Evolutionary conservation across 73 alveolate species (phyloP).

Genomic region (Paramecium caudatum): DNA sequence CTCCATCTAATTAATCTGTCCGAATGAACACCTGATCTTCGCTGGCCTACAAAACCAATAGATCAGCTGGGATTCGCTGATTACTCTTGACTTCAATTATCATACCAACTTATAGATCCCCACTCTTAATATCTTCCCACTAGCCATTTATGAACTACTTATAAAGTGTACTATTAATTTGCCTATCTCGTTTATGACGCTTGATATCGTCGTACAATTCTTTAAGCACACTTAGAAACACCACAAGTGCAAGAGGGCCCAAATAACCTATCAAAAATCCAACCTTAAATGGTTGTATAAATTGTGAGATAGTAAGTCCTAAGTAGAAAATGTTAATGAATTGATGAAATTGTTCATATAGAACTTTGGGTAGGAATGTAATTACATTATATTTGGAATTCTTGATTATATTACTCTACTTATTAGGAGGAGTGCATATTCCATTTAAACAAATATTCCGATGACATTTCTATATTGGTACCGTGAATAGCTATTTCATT

Average conservation of each 20-base stretch:
- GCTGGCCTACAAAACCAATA: slow-evolving; percentile 70
- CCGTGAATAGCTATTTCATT: not conserved
- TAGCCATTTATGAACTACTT: slow-evolving; percentile 74
- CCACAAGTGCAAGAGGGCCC: slow-evolving; percentile 82
- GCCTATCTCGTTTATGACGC: slow-evolving; percentile 81
- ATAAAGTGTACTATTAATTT: slow-evolving; percentile 77
- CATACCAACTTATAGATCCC: slow-evolving; percentile 82
- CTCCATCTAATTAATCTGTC: slow-evolving; percentile 97
- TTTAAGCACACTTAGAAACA: slow-evolving; percentile 83
- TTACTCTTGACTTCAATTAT: slow-evolving; percentile 84
- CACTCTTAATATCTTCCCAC: slow-evolving; percentile 72
- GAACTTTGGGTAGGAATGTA: slow-evolving; percentile 91
- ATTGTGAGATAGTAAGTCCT: slow-evolving; percentile 89
- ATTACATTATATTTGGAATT: slow-evolving; percentile 87
- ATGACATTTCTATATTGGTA: slow-evolving; percentile 53
- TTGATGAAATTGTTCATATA: slow-evolving; percentile 89
- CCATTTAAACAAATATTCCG: slow-evolving; percentile 60
- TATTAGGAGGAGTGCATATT: slow-evolving; percentile 72
- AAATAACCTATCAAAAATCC: slow-evolving; percentile 94
- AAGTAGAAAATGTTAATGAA: slow-evolving; percentile 94
- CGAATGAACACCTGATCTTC: slow-evolving; percentile 74
- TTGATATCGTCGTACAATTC: slow-evolving; percentile 89
- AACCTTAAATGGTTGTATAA: slow-evolving; percentile 88
- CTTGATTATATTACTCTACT: slow-evolving; percentile 80
- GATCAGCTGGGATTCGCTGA: slow-evolving; percentile 95